Conservation (phyloP, 768 basidiomycete genomes). For the Dacryopinax spathularia region DNA sequence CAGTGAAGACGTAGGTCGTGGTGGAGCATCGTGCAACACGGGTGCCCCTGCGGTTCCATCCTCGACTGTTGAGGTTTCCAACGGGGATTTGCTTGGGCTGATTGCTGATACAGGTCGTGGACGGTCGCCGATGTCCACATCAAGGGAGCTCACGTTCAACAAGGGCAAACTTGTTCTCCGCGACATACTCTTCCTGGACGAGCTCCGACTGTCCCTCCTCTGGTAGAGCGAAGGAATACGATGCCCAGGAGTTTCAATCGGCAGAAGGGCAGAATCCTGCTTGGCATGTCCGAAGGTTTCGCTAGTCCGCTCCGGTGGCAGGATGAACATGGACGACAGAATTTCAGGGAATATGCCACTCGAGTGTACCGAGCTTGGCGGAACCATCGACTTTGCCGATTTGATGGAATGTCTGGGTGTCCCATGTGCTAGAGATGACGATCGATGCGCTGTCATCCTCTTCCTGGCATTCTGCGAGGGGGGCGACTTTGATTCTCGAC, state of each 20-base stretch:
- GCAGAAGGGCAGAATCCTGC: not conserved
- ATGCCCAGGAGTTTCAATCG: not conserved
- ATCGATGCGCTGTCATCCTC: not conserved
- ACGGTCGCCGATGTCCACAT: not conserved
- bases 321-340: not conserved
- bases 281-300: not conserved
- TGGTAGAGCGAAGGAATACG: not conserved
- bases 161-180: not conserved
- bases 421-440: not conserved
- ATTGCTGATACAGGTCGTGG: not conserved
- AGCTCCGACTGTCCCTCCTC: not conserved
- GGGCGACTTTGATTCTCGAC: not conserved
- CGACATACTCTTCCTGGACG: not conserved
- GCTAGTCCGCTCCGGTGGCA: not conserved
- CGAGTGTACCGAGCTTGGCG: not conserved
- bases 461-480: not conserved
- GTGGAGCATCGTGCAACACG: not conserved
- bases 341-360: not conserved
- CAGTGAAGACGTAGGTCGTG: not conserved
- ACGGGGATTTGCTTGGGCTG: conserved; percentile 1
- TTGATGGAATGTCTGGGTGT: not conserved
- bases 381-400: not conserved
- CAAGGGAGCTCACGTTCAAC: not conserved
- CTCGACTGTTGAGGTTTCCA: not conserved
- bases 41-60: not conserved